Conservation (phyloP, 2,329 filamentous ascomycete species). For the Phyllosticta citribraziliensis region DNA sequence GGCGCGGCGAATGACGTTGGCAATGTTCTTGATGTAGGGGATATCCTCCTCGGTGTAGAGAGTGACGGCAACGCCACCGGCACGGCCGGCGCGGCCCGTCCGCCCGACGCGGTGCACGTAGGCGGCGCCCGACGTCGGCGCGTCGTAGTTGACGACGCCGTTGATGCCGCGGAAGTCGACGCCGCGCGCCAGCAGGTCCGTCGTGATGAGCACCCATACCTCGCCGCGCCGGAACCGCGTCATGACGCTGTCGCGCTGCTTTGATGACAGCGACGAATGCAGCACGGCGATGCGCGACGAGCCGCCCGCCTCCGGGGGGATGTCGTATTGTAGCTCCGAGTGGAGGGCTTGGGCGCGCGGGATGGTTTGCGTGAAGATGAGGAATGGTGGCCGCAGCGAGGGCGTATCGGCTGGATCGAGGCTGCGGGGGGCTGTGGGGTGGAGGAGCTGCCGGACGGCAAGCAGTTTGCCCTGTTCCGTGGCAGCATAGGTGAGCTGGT, state of each 20-base stretch:
- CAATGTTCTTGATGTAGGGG: constrained; percentile 78
- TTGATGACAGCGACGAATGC: constrained; percentile 75
- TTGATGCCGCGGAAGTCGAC: constrained; percentile 94
- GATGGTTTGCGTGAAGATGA: constrained; percentile 95
- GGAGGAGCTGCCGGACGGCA: constrained; percentile 78
- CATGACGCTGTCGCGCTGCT: constrained; percentile 70
- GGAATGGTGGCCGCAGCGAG: constrained; percentile 70
- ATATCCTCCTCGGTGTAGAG: constrained; percentile 95
- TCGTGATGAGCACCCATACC: constrained; percentile 94
- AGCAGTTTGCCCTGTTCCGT: constrained; percentile 91
- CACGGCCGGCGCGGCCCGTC: constrained; percentile 77
- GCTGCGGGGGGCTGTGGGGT: constrained; percentile 55
- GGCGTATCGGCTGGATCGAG: constrained; percentile 28
- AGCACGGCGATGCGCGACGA: constrained; percentile 77
- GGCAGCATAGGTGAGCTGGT: constrained; percentile 82
- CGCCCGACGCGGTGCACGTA: constrained; percentile 92
- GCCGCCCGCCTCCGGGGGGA: constrained; percentile 78
- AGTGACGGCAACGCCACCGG: constrained; percentile 83
- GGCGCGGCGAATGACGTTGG: constrained; percentile 79
- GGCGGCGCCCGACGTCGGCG: constrained; percentile 77
- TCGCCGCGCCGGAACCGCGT: constrained; percentile 82
- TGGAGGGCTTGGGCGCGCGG: constrained; percentile 79
- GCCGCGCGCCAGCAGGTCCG: constrained; percentile 81
- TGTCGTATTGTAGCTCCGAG: constrained; percentile 87
- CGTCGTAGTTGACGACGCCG: constrained; percentile 94